Evolutionary conservation across 176 grass and related monocot genomes (phyloP).

Genomic region (Musa itinerans): DNA sequence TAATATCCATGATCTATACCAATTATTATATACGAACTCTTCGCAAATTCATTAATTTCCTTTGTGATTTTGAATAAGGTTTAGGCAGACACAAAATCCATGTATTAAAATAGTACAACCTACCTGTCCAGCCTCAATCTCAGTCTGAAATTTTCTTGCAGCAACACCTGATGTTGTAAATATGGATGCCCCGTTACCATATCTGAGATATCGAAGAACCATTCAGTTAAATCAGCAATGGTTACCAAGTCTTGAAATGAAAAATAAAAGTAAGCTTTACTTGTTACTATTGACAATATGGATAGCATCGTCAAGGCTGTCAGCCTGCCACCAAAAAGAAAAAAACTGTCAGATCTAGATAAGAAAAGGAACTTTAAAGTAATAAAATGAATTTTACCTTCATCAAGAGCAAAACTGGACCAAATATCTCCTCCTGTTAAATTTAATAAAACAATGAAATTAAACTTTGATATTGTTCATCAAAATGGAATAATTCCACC

Average conservation of each 20-base stretch:
- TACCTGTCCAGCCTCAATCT: conserved; percentile 97
- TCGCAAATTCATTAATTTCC: too few species aligned
- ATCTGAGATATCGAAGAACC: conserved; percentile 37
- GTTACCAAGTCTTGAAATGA: conserved; percentile 11
- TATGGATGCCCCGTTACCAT: conserved; percentile 92
- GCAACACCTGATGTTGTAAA: conserved; percentile 79
- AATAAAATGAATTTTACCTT: conserved; percentile 43
- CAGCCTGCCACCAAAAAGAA: conserved; percentile 41
- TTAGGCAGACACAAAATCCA: background rate
- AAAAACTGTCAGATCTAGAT: conserved; percentile 8
- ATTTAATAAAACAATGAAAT: background rate
- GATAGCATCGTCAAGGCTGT: conserved; percentile 83
- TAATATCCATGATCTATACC: too few species aligned
- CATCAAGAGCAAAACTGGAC: conserved; percentile 91
- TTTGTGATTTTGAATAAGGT: too few species aligned
- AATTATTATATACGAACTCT: too few species aligned
- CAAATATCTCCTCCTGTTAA: conserved; percentile 78
- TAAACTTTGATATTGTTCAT: background rate
- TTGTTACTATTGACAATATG: conserved; percentile 84
- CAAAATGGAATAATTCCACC: background rate
- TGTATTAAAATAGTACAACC: background rate
- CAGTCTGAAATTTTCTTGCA: conserved; percentile 82
- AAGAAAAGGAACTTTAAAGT: background rate
- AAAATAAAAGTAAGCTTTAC: conserved; percentile 29
- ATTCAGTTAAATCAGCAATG: conserved; percentile 9